Evolutionary conservation across 805 yeast species (phyloP), one percentile per base, ranked within the genome.

Genomic region (Saturnispora saitoi): DNA sequence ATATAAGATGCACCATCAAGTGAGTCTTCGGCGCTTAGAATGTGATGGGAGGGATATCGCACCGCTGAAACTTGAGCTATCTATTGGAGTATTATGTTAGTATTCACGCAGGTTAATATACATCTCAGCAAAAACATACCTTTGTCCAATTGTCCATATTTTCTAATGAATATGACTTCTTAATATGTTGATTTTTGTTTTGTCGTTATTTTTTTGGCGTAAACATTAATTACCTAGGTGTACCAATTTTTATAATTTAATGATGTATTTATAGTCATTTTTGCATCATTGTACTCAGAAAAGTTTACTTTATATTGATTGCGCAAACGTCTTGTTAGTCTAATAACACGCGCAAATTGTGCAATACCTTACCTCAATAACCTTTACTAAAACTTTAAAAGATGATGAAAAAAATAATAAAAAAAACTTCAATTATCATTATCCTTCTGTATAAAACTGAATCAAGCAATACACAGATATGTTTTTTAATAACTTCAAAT

Each of bases 1-100:
- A 78, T 40, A 10, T 65, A 55, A 2, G 70, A 61, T 8, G 61
- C 53, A 36, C 57, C 26, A 4, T 53, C 48, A 51, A 59, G 32
- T 46, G 56, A 5, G 56, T 58, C 43, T 26, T 51, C 32, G 4
- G 51, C 51, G 20, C 48, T 20, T n/a, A 49, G 54, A 7, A 51
- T 48, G 11, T 54, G 51, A 32, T 54, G 51, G 43, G 61, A 60
- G 19, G 68, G 54, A 43, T 51, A 51, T 45, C 54, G 49, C n/a
- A 51, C 41, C 9, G 36, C 43, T 8, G 51, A 31, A 11, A 41
- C 26, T 29, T 47, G 49, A 17, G 45, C 22, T 24, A 47, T 47
- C 49, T 47, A 8, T 34, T 4, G 4, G 19, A 19, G 14, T 24
- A 29, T n/a, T 8, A 11, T 36, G 44, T 40, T 41, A 47, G 42